Base-by-base conservation (phyloP, 257 asterid genomes). In the Lantana camara region DNA sequence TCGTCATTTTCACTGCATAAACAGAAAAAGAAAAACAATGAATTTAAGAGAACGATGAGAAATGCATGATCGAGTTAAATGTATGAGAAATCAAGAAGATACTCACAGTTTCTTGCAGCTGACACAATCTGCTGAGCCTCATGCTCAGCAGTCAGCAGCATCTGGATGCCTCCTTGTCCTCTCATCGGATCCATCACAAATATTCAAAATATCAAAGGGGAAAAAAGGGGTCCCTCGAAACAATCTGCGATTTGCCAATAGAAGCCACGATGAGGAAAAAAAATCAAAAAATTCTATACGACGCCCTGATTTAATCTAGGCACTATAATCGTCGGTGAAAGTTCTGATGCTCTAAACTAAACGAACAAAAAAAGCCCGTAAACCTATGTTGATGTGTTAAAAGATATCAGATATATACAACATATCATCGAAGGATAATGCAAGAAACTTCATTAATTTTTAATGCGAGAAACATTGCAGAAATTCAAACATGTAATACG, bases 91-190 rank as follows among this genome's bases (percentile, higher is more conserved):
- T 27, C 9, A 2, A 27, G 5, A 35, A 35, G 4, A 5, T 20
- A 8, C 4, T 49, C 58, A 92, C 98, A 62, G 57, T 82, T 89
- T 76, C 89, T 87, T 13, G 97, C 97, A 29, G 87, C 79, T 22
- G 87, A 48, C 8, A 92, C 93, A 56, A 89, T 89, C 42, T 83
- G 97, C 69, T 89, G 98, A 17, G 97, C 98, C 68, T 92, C 98
- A 23, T 86, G 87, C 64, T 92, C 97, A 1, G 97, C 97, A 16
- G 83, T 75, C 2, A 89, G 84, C 20, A 92, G 82, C 98, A 92
- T 89, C 67, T 92, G 98, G 57, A 92, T 92, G 60, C 98, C 94
- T 48, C 95, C 95, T 77, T 86, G 96, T 40, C 93, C 95, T 75
- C 87, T 86, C 77, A 72, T 67, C 52, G 83, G 58, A 73, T 89